Evolutionary conservation across 495 filamentous ascomycete genomes (phyloP).

Genomic region (Friedmanniomyces simplex): DNA sequence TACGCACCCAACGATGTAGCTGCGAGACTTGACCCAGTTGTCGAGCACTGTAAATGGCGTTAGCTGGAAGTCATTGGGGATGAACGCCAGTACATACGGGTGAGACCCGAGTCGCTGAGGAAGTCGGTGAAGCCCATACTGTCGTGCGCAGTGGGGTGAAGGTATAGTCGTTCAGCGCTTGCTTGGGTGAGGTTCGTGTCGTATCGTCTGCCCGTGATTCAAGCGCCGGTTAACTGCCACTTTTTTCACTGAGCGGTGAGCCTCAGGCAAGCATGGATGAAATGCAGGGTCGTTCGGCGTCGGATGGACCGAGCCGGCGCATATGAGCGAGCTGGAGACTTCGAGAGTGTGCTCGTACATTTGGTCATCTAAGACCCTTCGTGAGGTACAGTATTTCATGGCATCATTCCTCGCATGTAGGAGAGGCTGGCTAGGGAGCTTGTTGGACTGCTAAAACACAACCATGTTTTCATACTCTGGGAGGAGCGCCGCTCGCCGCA

Average conservation of each 20-base stretch:
- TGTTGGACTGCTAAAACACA: not conserved
- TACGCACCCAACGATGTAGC: constrained; percentile 86
- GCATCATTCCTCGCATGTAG: too few relatives aligned
- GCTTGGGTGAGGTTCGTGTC: too few relatives aligned
- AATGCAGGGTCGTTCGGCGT: not conserved
- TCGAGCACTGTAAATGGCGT: constrained; percentile 59
- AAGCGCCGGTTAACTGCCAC: not conserved
- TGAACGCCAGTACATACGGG: constrained; percentile 47
- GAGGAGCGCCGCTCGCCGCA: constrained; percentile 17
- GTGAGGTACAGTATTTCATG: too few relatives aligned
- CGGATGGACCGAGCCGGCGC: too few relatives aligned
- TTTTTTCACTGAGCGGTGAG: not conserved
- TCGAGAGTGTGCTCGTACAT: too few relatives aligned
- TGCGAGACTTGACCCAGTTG: constrained; percentile 78
- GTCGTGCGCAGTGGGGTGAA: constrained; percentile 4
- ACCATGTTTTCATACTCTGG: not conserved
- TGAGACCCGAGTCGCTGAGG: constrained; percentile 72
- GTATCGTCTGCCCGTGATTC: too few relatives aligned
- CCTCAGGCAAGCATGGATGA: not conserved
- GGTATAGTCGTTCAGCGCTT: not conserved
- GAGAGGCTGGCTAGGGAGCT: too few relatives aligned
- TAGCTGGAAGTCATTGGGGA: too few relatives aligned
- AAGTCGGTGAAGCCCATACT: constrained; percentile 97
- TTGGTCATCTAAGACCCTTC: too few relatives aligned
- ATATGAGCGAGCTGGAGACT: too few relatives aligned